phyloP scores from a whole-genome alignment of 1,284 basidiomycete species.

The Ustilago xerochloae region DNA sequence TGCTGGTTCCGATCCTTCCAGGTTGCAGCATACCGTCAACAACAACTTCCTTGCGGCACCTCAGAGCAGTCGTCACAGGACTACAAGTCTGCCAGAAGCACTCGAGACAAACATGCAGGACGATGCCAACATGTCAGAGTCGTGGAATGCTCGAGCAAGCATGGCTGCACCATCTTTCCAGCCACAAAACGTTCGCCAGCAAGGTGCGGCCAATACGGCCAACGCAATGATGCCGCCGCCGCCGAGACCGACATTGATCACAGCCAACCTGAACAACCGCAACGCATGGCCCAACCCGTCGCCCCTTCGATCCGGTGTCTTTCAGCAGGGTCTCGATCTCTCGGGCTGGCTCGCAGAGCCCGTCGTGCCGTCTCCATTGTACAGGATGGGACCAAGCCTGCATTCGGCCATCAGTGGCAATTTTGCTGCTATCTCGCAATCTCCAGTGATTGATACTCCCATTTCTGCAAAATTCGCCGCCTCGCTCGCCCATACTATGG shows the following conservation, averaged over 20 bases:
- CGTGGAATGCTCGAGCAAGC: constrained; percentile 20
- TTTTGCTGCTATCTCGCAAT: constrained; percentile 36
- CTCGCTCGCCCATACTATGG: constrained; percentile 40
- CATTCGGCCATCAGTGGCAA: constrained; percentile 42
- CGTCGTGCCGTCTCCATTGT: constrained; percentile 64
- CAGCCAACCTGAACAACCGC: constrained; percentile 40
- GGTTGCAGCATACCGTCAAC: constrained; percentile 21
- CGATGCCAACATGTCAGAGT: constrained; percentile 10
- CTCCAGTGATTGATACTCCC: constrained; percentile 34
- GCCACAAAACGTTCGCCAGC: constrained; percentile 13
- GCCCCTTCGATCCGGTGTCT: constrained; percentile 28
- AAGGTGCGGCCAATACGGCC: neutral
- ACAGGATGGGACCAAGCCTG: constrained; percentile 60
- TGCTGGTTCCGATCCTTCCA: constrained; percentile 20
- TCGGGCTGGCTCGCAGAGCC: constrained; percentile 66
- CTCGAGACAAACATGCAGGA: constrained; percentile 10
- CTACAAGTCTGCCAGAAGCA: constrained; percentile 36
- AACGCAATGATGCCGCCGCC: constrained; percentile 42
- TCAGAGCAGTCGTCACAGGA: constrained; percentile 27
- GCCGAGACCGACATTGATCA: constrained; percentile 39
- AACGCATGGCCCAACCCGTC: constrained; percentile 36
- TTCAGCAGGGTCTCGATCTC: constrained; percentile 50
- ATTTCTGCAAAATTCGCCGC: constrained; percentile 51
- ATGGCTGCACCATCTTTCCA: constrained; percentile 4
- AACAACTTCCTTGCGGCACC: constrained; percentile 28